phyloP scores from a whole-genome alignment of 257 asterid genomes.

The Gentiana straminea region DNA sequence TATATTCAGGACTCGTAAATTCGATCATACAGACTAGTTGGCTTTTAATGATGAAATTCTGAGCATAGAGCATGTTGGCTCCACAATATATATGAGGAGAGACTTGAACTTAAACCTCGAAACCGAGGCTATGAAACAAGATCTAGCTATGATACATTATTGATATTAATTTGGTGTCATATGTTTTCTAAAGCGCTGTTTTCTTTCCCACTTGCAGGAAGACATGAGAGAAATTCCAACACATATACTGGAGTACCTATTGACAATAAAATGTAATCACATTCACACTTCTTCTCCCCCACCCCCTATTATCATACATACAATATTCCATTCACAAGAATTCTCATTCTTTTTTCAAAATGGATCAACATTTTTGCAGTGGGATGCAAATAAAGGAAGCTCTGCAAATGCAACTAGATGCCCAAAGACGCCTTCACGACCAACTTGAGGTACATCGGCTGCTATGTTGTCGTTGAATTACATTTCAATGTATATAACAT shows the following conservation, averaged over 20 bases:
- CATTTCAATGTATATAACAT: too few relatives aligned
- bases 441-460: conserved; percentile 56
- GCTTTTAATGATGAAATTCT: too few relatives aligned
- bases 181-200: background rate
- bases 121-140: too few relatives aligned
- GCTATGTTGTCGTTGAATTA: too few relatives aligned
- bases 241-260: conserved; percentile 21
- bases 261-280: conserved; percentile 39
- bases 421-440: conserved; percentile 77
- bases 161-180: too few relatives aligned
- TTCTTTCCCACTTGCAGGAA: conserved; percentile 25
- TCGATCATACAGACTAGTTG: too few relatives aligned
- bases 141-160: too few relatives aligned
- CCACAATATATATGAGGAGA: background rate
- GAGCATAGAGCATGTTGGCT: background rate
- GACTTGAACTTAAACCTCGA: too few relatives aligned
- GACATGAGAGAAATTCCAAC: conserved; percentile 35
- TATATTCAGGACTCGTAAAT: too few relatives aligned
- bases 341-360: background rate
- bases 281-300: background rate
- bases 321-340: background rate
- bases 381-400: conserved; percentile 73
- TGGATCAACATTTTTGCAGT: conserved; percentile 23
- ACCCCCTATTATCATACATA: background rate
- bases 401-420: conserved; percentile 59